Evolutionary conservation across 768 basidiomycete species (phyloP), one percentile per base, ranked within the genome.

Genomic region (Roridomyces roridus): DNA sequence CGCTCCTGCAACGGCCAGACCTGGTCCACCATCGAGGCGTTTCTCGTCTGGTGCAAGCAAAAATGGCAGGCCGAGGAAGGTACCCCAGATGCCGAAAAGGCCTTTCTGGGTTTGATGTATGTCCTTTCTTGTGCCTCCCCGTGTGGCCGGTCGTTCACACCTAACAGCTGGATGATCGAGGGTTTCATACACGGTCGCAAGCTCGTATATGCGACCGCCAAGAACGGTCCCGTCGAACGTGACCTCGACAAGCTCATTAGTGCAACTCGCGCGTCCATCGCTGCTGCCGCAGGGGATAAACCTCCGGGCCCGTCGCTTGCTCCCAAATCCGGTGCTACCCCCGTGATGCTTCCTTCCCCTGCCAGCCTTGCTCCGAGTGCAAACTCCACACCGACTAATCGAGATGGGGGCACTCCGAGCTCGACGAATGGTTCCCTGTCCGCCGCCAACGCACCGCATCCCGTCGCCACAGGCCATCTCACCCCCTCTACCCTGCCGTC

Each of bases 81-180:
- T 31, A 77, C 76, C 51, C 77, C 75, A 51, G 82, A 82, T 60
- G 75, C 77, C 23, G 82, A 84, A 67, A 79, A 78, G 69, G 88
- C 89, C 36, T 87, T 93, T 51, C 71, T 89, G 64, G 91, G 91
- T 59, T 80, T 93, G 73, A 89, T 93, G 91, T 91, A 83, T 80
- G 90, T 74, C 46, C 66, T 59, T 39, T 62, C 58, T 55, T 46
- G 28, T 46, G 36, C 57, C 43, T n/a, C n/a, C 51, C 64, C 50
- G 58, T 65, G 46, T 51, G 59, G 59, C 68, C 50, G 68, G 71
- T 68, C 54, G 68, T 73, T 75, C 66, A 69, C 67, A 57, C 63
- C 28, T 56, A 48, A 64, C 77, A 92, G 91, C 67, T 87, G 72
- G 70, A 87, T 92, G 89, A 84, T 92, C 70, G 87, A 92, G 71